Conservation (phyloP, 2,329 filamentous ascomycete species). For the Clarireedia hainanense region DNA sequence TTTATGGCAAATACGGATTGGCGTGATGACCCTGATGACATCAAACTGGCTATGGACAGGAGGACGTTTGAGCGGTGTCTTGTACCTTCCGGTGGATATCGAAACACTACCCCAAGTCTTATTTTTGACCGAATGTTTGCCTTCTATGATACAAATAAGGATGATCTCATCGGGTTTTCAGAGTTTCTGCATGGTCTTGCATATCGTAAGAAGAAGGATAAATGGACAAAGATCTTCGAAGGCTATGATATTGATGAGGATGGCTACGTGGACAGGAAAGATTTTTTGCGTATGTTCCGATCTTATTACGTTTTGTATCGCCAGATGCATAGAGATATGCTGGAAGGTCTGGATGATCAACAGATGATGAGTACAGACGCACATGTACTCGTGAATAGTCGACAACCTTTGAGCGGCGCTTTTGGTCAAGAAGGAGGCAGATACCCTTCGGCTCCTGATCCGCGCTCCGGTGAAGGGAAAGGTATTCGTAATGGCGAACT, state of each 20-base stretch:
- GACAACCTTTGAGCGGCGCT: constrained; percentile 65
- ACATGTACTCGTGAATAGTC: constrained; percentile 65
- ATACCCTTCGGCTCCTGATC: constrained; percentile 55
- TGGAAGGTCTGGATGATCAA: constrained; percentile 71
- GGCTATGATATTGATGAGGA: constrained; percentile 89
- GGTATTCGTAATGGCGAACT: constrained; percentile 57
- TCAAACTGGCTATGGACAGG: constrained; percentile 80
- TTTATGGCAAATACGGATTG: constrained; percentile 85
- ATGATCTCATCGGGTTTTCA: constrained; percentile 83
- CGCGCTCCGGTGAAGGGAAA: constrained; percentile 58
- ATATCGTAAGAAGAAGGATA: constrained; percentile 58
- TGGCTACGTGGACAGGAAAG: constrained; percentile 74
- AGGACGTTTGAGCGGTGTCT: constrained; percentile 89
- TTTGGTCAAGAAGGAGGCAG: constrained; percentile 62
- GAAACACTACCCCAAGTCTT: constrained; percentile 73
- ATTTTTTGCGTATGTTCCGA: constrained; percentile 85
- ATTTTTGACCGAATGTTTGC: constrained; percentile 95
- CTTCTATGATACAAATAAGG: constrained; percentile 87
- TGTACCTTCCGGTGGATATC: constrained; percentile 73
- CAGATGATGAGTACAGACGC: constrained; percentile 67
- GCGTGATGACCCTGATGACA: constrained; percentile 68
- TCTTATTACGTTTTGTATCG: constrained; percentile 89
- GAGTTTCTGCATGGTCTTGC: constrained; percentile 84
- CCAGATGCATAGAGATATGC: constrained; percentile 78
- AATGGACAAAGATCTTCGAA: constrained; percentile 68